Evolutionary conservation across 1,284 basidiomycete genomes (phyloP), one percentile per base, ranked within the genome.

Genomic region (Schizophyllum commune): DNA sequence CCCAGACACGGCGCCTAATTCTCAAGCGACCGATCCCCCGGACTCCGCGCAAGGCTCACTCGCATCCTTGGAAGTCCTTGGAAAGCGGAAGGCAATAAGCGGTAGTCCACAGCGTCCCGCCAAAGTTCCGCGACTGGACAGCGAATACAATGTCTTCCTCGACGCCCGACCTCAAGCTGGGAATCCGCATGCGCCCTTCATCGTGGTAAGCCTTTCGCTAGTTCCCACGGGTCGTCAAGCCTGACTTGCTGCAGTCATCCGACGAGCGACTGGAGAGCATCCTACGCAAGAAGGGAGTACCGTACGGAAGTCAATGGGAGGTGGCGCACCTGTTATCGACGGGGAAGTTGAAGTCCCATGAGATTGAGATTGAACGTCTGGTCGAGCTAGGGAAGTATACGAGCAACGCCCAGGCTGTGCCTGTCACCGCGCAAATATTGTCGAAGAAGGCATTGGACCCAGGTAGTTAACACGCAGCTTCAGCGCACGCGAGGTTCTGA

Each of bases 401-500:
- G 4, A 47, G 4, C 39, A 47, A 47, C 39, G 39, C 39, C 17
- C 9, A 17, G 13, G 39, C 39, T 2, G 39, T 21, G 2, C 20
- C n/a, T 11, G 57, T 39, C 2, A 32, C 57, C 20, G 39, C 33
- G 19, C 13, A 20, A 8, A 20, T 58, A 32, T 8, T 39, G 21
- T 20, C 32, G 5, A 19, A 20, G 32, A 19, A 20, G 8, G 15
- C 21, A 9, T 19, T 34, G 17, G 13, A 20, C 32, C 11, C 32
- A 8, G 39, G 15, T 51, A 22, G 6, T 68, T 1, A 61, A 68
- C 6, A 63, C 77, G 19, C 39, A 54, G 5, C 58, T 72, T 19
- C 59, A 65, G 5, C 59, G 61, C 52, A 60, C 78, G 2, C 65
- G 69, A 27, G 47, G 62, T 65, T 39, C 65, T 79, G 19, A 63